A percentile compares a stretch with the other conserved stretches of the same genome.
These are phyloP conservation scores for Paratrypanosoma confusum DNA, from an alignment of 208 protist species.

Conservation along the genomic window DNA sequence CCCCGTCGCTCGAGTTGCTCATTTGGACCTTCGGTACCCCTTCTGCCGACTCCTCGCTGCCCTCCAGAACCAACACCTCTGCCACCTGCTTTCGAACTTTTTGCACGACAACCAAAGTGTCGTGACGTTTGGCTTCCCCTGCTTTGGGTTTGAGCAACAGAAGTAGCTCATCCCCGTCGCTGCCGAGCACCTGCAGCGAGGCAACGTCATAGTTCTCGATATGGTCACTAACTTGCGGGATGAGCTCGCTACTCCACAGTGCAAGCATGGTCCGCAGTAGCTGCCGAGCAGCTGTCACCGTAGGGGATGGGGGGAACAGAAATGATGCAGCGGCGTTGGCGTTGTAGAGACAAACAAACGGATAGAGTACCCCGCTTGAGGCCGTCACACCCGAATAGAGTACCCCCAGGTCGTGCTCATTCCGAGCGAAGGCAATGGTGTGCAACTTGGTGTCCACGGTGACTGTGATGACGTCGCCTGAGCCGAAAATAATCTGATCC, in stretches of 20 bases:
- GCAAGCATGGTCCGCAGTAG: conserved; percentile 59
- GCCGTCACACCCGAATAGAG: conserved; percentile 44
- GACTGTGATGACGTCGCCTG: conserved; percentile 76
- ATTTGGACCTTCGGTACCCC: too few species aligned
- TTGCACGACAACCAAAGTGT: too few species aligned
- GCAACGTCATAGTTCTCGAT: conserved; percentile 5
- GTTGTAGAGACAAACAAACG: conserved; percentile 79
- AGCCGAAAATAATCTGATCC: conserved; percentile 64
- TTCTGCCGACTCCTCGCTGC: too few species aligned
- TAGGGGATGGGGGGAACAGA: conserved; percentile 56
- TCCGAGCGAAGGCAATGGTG: conserved; percentile 64
- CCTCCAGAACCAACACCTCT: too few species aligned
- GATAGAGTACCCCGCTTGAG: conserved; percentile 45
- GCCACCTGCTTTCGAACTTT: too few species aligned
- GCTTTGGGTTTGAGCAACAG: too few species aligned
- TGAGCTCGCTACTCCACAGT: conserved; percentile 30
- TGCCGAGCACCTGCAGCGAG: conserved; percentile 50
- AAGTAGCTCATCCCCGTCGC: conserved; percentile 72
- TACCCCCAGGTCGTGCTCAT: conserved; percentile 58
- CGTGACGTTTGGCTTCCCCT: too few species aligned
- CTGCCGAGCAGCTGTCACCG: conserved; percentile 40
- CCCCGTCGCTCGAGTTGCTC: too few species aligned
- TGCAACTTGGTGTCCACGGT: conserved; percentile 41
- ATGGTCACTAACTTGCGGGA: conserved; percentile 14
- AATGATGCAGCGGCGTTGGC: conserved; percentile 53